These are phyloP conservation scores for Naegleria lovaniensis DNA, from an alignment of 208 protist species.

Conservation along the genomic window DNA sequence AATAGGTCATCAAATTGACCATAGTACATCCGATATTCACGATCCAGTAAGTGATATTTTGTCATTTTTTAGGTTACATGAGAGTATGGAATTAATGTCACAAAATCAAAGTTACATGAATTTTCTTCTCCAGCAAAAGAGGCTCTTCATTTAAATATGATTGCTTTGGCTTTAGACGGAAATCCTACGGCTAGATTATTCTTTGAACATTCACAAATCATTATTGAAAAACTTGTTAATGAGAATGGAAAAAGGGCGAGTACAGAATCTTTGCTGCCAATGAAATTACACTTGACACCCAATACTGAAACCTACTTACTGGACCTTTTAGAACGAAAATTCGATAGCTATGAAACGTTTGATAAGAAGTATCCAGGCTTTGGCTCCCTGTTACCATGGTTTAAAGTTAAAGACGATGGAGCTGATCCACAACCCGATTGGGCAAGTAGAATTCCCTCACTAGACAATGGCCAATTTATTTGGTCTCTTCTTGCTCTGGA, in stretches of 20 bases:
- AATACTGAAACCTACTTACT: background rate
- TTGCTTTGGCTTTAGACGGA: slow-evolving; percentile 32
- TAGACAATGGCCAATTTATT: slow-evolving; percentile 53
- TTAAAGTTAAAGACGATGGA: slow-evolving; percentile 37
- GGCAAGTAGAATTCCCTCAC: slow-evolving; percentile 33
- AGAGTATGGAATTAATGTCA: no score
- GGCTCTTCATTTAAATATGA: slow-evolving; percentile 39
- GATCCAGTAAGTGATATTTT: background rate
- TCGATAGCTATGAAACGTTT: slow-evolving; percentile 44
- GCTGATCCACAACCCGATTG: slow-evolving; percentile 34
- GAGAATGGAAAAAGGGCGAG: background rate
- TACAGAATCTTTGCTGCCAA: background rate
- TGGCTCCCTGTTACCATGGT: slow-evolving; percentile 47
- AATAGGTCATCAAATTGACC: background rate
- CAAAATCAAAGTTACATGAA: slow-evolving; percentile 27
- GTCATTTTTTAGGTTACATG: no score
- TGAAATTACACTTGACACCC: background rate
- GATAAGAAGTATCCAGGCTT: slow-evolving; percentile 40
- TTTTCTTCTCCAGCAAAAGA: slow-evolving; percentile 51
- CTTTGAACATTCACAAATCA: background rate
- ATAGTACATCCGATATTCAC: background rate
- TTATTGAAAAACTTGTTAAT: background rate
- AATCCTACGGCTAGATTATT: background rate
- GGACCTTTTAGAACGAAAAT: slow-evolving; percentile 40
- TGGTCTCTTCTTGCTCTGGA: slow-evolving; percentile 34